Conservation (phyloP, 2,329 filamentous ascomycete species). For the Chalaropsis thielavioides region DNA sequence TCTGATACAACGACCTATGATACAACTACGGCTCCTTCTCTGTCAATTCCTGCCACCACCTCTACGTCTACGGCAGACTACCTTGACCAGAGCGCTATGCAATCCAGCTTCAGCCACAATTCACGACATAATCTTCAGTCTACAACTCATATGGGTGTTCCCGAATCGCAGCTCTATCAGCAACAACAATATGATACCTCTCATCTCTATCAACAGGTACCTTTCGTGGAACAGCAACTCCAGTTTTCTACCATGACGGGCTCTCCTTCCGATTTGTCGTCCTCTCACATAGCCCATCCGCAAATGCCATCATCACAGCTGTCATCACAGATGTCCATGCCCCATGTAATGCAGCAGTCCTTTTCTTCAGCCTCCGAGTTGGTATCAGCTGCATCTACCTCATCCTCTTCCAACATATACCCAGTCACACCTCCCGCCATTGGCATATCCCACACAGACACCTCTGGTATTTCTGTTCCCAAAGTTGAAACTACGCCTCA, state of each 20-base stretch:
- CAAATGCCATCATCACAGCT: background rate
- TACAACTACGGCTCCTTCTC: constrained; percentile 4
- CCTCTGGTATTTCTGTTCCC: constrained; percentile 4
- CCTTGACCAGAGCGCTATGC: constrained; percentile 4
- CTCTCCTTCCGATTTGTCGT: background rate
- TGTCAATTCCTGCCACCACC: constrained; percentile 1
- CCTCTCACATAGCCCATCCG: background rate
- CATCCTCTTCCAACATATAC: constrained; percentile 11
- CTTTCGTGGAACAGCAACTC: constrained; percentile 33
- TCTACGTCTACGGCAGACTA: background rate
- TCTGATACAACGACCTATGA: constrained; percentile 24
- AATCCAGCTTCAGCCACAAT: constrained; percentile 9
- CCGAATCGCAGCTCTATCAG: constrained; percentile 26
- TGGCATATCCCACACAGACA: constrained; percentile 2
- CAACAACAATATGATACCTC: constrained; percentile 24
- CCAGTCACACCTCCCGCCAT: constrained; percentile 15
- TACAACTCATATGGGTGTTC: background rate
- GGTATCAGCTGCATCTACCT: background rate
- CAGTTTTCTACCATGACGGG: constrained; percentile 30
- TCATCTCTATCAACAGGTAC: constrained; percentile 35
- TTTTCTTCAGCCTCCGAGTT: constrained; percentile 4
- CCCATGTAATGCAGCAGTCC: constrained; percentile 8
- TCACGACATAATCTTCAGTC: constrained; percentile 1
- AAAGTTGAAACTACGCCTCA: constrained; percentile 8
- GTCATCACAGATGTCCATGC: background rate